Base-by-base conservation (phyloP, 164 flowering plant genomes). In the Stephania yunnanensis region DNA sequence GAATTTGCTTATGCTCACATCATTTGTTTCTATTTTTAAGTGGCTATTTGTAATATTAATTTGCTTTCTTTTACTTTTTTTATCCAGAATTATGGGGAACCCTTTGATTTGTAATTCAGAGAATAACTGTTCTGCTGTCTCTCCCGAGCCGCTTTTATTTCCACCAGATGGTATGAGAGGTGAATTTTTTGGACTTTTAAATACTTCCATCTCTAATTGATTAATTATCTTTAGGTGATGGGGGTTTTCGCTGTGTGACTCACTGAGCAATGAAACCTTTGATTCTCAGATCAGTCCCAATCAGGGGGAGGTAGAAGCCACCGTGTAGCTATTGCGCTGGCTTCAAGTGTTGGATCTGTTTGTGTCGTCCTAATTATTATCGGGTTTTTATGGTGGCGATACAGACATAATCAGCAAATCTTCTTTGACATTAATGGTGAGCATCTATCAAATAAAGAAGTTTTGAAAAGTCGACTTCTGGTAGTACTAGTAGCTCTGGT, bases 391-490 rank as follows among this genome's bases (percentile, higher is more conserved):
- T 95, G 97, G 99, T 89, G 91, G 97, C 83, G 93, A 55, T 90
- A 89, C 68, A 83, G 91, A 73, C 88, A 76, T 82, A 89, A 88
- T 71, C 86, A 86, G 76, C 96, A 91, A 78, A 86, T 93, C 45
- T 93, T 93, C 89, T 93, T 93, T 83, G 98, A 93, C 79, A 91
- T 93, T 31, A 91, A 90, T 83, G 98, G 98, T 93, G 68, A 80
- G 89, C 80, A 52, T 66, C 63, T 70, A 15, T 50, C 7, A 58
- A 20, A 9, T 72, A 19, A 17, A 10, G 19, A 65, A 65, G 20
- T 19, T 58, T n/a, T 15, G 20, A 15, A 36, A 36, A 36, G 64
- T 58, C 46, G 22, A 44, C 29, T 70, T 70, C 13, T 70, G 20
- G 29, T 64, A 50, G n/a, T 20, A 10, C 42, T 36, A 36, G 42